Evolutionary conservation across 805 yeast genomes (phyloP).

Genomic region (Barnettozyma vustinii): DNA sequence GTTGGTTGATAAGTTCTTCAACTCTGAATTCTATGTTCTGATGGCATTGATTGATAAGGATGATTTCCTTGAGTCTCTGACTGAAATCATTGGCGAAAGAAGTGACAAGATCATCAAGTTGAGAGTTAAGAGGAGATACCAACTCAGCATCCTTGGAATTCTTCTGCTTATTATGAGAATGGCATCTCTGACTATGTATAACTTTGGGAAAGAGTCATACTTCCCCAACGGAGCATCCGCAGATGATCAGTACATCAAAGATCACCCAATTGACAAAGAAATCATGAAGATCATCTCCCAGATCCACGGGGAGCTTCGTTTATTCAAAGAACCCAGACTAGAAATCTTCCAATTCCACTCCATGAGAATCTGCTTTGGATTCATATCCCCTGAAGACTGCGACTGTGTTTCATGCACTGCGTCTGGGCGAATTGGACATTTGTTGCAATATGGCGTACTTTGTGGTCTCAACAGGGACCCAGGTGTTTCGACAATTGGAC

Average conservation of each 20-base stretch:
- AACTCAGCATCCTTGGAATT: conserved; percentile 18
- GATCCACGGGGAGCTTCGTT: conserved; percentile 14
- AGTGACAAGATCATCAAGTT: conserved; percentile 1
- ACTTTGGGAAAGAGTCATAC: conserved; percentile 12
- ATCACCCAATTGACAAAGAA: conserved; percentile 13
- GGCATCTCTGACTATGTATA: conserved; percentile 18
- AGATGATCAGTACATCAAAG: conserved; percentile 16
- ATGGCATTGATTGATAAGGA: conserved; percentile 19
- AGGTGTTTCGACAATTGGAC: not conserved
- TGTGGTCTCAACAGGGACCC: conserved; percentile 23
- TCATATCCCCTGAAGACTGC: conserved; percentile 22
- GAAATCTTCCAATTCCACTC: conserved; percentile 19
- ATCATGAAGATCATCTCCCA: conserved; percentile 9
- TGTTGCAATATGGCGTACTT: conserved; percentile 19
- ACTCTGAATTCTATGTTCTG: conserved; percentile 17
- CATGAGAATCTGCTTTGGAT: conserved; percentile 14
- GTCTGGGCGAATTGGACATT: conserved; percentile 17
- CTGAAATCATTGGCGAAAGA: conserved; percentile 17
- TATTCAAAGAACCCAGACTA: conserved; percentile 12
- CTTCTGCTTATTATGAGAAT: conserved; percentile 21
- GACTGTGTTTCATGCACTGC: conserved; percentile 19
- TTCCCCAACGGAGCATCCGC: conserved; percentile 1
- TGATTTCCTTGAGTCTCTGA: conserved; percentile 13
- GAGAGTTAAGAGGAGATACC: conserved; percentile 15
- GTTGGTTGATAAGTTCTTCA: conserved; percentile 21